Conservation (phyloP, 805 yeast species). For the Wickerhamiella galacta region DNA sequence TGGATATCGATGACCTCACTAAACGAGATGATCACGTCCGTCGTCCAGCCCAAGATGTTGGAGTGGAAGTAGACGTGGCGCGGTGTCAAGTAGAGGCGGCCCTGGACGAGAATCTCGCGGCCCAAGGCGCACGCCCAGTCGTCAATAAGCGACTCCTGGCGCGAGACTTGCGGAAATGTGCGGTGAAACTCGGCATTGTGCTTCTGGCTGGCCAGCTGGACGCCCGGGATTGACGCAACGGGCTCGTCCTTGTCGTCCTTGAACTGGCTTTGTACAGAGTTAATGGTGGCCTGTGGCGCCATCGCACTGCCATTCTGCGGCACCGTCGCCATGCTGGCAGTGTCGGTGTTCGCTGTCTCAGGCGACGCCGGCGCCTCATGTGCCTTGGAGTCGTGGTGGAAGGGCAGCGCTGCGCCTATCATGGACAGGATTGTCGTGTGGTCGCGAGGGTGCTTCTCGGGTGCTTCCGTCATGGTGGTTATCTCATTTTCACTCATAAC, state of each 20-base stretch:
- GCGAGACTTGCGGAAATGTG: conserved; percentile 49
- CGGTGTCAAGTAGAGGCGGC: conserved; percentile 68
- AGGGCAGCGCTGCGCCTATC: not conserved
- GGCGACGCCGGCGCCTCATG: too few species aligned
- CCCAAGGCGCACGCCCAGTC: conserved; percentile 85
- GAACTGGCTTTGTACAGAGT: too few species aligned
- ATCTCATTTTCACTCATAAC: too few species aligned
- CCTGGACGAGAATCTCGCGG: conserved; percentile 74
- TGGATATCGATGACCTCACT: conserved; percentile 60
- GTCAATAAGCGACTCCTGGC: conserved; percentile 57
- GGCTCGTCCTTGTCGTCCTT: conserved; percentile 1
- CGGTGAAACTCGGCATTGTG: conserved; percentile 66
- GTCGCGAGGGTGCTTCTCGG: too few species aligned
- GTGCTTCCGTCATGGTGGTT: too few species aligned
- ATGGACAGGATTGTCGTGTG: not conserved
- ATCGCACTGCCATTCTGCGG: too few species aligned
- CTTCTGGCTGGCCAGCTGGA: conserved; percentile 34
- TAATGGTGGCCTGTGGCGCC: too few species aligned
- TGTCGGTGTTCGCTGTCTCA: too few species aligned
- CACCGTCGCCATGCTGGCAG: too few species aligned
- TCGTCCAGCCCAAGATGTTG: conserved; percentile 78
- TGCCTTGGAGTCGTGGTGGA: not conserved
- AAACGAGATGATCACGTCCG: conserved; percentile 55
- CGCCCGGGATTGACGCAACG: conserved; percentile 3
- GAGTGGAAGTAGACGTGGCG: conserved; percentile 72